Base-by-base conservation (phyloP, 352 stramenopile species). In the Globisporangium parvum region DNA sequence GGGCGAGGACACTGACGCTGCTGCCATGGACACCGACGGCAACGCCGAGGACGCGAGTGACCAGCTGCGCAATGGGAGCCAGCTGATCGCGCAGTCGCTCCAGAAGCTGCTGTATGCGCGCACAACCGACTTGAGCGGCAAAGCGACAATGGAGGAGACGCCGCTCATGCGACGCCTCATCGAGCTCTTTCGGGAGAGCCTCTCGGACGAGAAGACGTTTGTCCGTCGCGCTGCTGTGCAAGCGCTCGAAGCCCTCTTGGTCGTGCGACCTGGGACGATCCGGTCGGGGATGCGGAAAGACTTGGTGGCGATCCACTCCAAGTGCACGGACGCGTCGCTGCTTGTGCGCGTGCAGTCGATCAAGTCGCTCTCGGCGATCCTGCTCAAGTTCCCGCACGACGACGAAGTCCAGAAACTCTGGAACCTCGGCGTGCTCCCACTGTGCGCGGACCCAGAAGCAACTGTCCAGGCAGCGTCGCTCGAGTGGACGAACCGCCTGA, bases 201-300 rank as follows among this genome's bases (percentile, higher is more conserved):
- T 95, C 15, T 53, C 72, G 3, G 85, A 95, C 54, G 85, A 93
- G 9, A 95, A 93, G 53, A 91, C 82, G 3, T 92, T 85, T 28
- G 85, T 95, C 8, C 82, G 85, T 20, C 84, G 77, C 52, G 83
- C 80, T 40, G 81, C 85, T 9, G 67, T 95, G 15, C 85, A 95
- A 51, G 83, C 79, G 4, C 59, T 95, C 0, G 75, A 95, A 61
- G 79, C 76, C 26, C 77, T 93, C 11, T 63, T 91, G 48, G 64
- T 75, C 17, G 76, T 80, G 39, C 80, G 77, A 46, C 66, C 71
- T 0, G 71, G 70, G 0, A 55, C 68, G 3, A 70, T 90, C n/a
- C 69, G 71, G n/a, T 57, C 65, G n/a, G 76, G 67, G 10, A 82
- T 85, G 57, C 65, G 63, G 9, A 76, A 77, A 35, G 77, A 92